These are phyloP conservation scores for Candida hungchunana DNA, from an alignment of 805 yeast genomes.

Conservation along the genomic window DNA sequence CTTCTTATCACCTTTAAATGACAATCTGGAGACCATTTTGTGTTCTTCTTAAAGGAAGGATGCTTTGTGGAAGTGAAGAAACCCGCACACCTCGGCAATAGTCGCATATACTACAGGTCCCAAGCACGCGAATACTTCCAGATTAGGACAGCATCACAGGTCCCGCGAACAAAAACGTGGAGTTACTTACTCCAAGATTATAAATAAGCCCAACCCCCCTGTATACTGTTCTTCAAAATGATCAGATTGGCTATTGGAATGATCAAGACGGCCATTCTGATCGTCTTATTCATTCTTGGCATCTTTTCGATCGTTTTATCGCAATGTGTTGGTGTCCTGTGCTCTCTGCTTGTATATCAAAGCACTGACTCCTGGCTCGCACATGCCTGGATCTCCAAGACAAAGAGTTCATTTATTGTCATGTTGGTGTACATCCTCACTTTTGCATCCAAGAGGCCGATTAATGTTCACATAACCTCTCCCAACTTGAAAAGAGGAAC, in stretches of 20 bases:
- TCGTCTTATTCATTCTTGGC: slow-evolving; percentile 28
- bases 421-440: slow-evolving; percentile 48
- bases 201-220: too few species aligned
- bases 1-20: slow-evolving; percentile 33
- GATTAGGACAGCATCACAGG: too few species aligned
- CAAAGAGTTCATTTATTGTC: slow-evolving; percentile 56
- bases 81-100: too few species aligned
- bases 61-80: too few species aligned
- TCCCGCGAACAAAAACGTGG: too few species aligned
- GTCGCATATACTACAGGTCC: too few species aligned
- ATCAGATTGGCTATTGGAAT: slow-evolving; percentile 9
- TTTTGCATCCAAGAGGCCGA: slow-evolving; percentile 41
- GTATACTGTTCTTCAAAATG: neutral
- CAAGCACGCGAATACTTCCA: too few species aligned
- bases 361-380: slow-evolving; percentile 29
- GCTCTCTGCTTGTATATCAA: slow-evolving; percentile 23
- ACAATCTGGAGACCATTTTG: slow-evolving; percentile 33
- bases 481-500: slow-evolving; percentile 26
- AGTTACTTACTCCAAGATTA: too few species aligned
- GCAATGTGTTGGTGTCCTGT: slow-evolving; percentile 38
- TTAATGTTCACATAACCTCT: slow-evolving; percentile 47
- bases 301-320: slow-evolving; percentile 41
- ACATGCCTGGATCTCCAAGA: slow-evolving; percentile 43
- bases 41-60: too few species aligned
- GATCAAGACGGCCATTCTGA: slow-evolving; percentile 12